These are phyloP conservation scores for Scleroderma bovista DNA, from an alignment of 768 basidiomycete genomes.

Conservation along the genomic window DNA sequence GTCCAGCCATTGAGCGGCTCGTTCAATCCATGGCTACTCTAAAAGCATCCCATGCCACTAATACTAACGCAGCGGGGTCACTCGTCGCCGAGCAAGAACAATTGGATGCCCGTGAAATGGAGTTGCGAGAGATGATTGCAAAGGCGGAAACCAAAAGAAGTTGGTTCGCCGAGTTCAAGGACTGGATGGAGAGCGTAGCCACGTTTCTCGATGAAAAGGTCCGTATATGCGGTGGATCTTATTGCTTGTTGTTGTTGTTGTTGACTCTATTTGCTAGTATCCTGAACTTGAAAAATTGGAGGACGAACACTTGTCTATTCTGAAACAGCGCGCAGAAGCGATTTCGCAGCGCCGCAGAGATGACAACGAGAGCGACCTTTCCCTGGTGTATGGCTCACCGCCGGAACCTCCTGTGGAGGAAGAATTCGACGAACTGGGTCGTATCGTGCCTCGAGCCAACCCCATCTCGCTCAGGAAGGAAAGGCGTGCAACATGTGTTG, in stretches of 20 bases:
- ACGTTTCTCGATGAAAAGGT: conserved; percentile 90
- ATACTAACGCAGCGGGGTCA: conserved; percentile 49
- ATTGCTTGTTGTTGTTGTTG: background rate
- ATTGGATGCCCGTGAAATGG: conserved; percentile 61
- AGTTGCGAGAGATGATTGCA: conserved; percentile 70
- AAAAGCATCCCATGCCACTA: conserved; percentile 61
- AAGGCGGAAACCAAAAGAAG: conserved; percentile 72
- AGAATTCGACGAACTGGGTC: conserved; percentile 60
- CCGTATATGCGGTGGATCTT: conserved; percentile 5
- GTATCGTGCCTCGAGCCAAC: conserved; percentile 42
- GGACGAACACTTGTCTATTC: conserved; percentile 63
- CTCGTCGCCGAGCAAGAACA: conserved; percentile 59
- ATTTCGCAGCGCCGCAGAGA: conserved; percentile 56
- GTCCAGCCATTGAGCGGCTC: conserved; percentile 54
- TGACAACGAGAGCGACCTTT: conserved; percentile 80
- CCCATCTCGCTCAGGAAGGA: conserved; percentile 43
- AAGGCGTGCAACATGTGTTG: conserved; percentile 52
- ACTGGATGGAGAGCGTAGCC: conserved; percentile 79
- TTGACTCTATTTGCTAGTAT: conserved; percentile 41
- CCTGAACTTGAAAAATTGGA: conserved; percentile 76
- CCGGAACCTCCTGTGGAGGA: conserved; percentile 31
- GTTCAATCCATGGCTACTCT: conserved; percentile 54
- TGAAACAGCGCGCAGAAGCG: conserved; percentile 71
- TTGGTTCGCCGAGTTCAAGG: conserved; percentile 75
- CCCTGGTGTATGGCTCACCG: conserved; percentile 56